Base-by-base conservation (phyloP, 202 grass and related monocot genomes). In the Schoenoplectus tabernaemontani region DNA sequence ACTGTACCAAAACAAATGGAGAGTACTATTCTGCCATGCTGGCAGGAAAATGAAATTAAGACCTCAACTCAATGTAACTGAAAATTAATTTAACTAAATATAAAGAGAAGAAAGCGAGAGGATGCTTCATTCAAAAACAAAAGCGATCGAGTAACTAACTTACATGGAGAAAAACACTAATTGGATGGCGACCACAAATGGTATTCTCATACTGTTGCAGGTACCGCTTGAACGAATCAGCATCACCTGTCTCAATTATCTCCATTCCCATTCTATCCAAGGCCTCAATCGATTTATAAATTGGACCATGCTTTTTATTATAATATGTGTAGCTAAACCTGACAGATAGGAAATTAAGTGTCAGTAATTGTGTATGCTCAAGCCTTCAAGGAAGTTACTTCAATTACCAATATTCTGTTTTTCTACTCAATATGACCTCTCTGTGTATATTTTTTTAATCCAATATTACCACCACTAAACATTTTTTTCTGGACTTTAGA, bases 261-360 rank as follows among this genome's bases (percentile, higher is more conserved):
- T 98, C 91, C 89, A 98, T 98, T 26, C 91, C 95, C 84, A 90
- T 85, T 24, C 63, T 88, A 62, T 98, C 95, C 83, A 94, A 82
- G n/a, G 91, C 91, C 84, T 98, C 91, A 3, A 98, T 98, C 1
- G 91, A 98, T 70, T 95, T 90, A 76, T 98, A 87, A 81, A 98
- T 95, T 5, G 75, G 83, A 39, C 95, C 89, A 34, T 95, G 86
- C 26, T 85, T 87, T 72, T 92, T 92, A 62, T 98, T 89, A 17
- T 90, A 90, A 76, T 92, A 90, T 83, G 91, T 92, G 59, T 98
- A 98, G 59, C 76, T 98, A 87, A 94, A 98, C 78, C 95, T 98
- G 88, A 72, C 85, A 68, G 39, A 13, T 13, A 63, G 11, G 59
- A 88, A 62, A 37, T 7, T 56, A 84, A 9, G 43, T 67, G 2